Evolutionary conservation across 2,329 filamentous ascomycete species (phyloP).

Genomic region (Fusarium lyarnte): DNA sequence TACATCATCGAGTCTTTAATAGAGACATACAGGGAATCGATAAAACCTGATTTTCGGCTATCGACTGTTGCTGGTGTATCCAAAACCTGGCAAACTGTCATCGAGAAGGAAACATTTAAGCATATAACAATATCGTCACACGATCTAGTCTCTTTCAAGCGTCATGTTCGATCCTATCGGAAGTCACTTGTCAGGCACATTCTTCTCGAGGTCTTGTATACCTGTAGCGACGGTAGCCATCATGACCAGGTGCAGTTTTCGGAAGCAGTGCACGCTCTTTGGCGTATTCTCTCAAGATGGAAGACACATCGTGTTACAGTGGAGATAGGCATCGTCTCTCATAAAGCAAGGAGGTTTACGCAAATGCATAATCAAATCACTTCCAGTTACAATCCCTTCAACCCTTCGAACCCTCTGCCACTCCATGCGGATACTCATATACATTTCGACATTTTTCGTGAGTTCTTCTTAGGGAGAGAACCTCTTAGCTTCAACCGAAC

Average conservation of each 20-base stretch:
- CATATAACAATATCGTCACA: background rate
- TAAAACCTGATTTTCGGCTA: fast-evolving
- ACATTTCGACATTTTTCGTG: no score
- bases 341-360: fast-evolving
- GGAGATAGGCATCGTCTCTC: slow-evolving; percentile 17
- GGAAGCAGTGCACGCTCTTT: background rate
- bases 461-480: background rate
- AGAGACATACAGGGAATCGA: background rate
- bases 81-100: slow-evolving; percentile 1
- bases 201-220: slow-evolving; percentile 4
- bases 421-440: no score
- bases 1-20: background rate
- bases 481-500: no score
- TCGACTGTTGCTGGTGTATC: slow-evolving; percentile 7
- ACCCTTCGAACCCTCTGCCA: background rate
- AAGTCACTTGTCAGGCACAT: slow-evolving; percentile 3
- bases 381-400: fast-evolving
- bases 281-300: slow-evolving; percentile 18
- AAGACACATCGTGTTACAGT: slow-evolving; percentile 5
- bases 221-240: fast-evolving
- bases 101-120: slow-evolving; percentile 8
- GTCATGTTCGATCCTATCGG: background rate
- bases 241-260: background rate
- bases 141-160: background rate
- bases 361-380: no score